A percentile compares a stretch with the other conserved stretches of the same genome.
Evolutionary conservation across 2,329 filamentous ascomycete species (phyloP).

Genomic region (Colletotrichum spaethianum): DNA sequence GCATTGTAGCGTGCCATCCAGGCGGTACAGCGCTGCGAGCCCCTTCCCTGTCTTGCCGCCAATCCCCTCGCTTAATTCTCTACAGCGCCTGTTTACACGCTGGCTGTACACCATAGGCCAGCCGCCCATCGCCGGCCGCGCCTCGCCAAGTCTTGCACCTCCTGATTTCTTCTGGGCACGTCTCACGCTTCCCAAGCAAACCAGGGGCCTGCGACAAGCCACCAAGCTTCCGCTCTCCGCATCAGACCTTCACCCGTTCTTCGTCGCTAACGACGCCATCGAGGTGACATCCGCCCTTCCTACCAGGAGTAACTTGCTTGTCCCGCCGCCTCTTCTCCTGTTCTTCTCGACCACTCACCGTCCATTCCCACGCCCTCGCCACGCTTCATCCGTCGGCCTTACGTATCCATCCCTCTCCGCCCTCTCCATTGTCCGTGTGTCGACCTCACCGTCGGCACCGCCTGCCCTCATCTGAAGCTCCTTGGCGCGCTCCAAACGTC

Average conservation of each 20-base stretch:
- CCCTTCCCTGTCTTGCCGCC: slow-evolving; percentile 14
- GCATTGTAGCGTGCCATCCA: slow-evolving; percentile 24
- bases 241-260: slow-evolving; percentile 2
- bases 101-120: slow-evolving; percentile 6
- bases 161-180: slow-evolving; percentile 34
- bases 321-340: background rate
- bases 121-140: slow-evolving; percentile 7
- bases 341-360: background rate
- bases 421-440: slow-evolving; percentile 10
- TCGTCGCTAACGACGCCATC: background rate
- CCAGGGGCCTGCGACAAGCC: slow-evolving; percentile 35
- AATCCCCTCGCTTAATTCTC: slow-evolving; percentile 2
- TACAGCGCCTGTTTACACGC: slow-evolving; percentile 16
- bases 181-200: slow-evolving; percentile 25
- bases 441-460: slow-evolving; percentile 18
- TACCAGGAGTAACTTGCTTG: background rate
- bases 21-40: slow-evolving; percentile 24
- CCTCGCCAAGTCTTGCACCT: slow-evolving; percentile 38
- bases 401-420: slow-evolving; percentile 5
- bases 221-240: slow-evolving; percentile 23
- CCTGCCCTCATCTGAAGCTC: slow-evolving; percentile 20
- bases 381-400: background rate
- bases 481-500: slow-evolving; percentile 34
- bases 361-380: slow-evolving; percentile 4
- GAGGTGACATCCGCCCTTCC: background rate